Evolutionary conservation across 495 filamentous ascomycete species (phyloP).

Genomic region (Xeromyces bisporus): DNA sequence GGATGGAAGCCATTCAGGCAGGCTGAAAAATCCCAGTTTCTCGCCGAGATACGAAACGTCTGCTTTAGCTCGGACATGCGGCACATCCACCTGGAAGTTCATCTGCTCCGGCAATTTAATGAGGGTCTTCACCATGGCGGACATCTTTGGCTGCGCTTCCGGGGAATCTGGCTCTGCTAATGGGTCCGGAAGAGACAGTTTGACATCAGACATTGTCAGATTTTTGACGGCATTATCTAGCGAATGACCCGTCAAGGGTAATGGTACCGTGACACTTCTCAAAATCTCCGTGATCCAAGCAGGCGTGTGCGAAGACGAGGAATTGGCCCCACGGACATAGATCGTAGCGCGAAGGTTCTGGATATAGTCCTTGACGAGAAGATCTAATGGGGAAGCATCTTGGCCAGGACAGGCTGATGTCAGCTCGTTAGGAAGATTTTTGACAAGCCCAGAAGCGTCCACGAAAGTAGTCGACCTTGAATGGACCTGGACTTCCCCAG

Average conservation of each 20-base stretch:
- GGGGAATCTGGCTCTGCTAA: constrained; percentile 60
- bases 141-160: constrained; percentile 56
- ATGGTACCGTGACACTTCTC: constrained; percentile 63
- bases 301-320: constrained; percentile 48
- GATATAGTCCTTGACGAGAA: constrained; percentile 66
- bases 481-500: constrained; percentile 42
- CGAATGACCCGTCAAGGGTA: constrained; percentile 64
- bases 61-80: constrained; percentile 52
- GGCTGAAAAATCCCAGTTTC: constrained; percentile 59
- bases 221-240: constrained; percentile 71
- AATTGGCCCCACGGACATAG: constrained; percentile 59
- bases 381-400: constrained; percentile 66
- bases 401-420: constrained; percentile 55
- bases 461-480: constrained; percentile 48
- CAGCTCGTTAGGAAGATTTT: constrained; percentile 51
- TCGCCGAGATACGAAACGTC: constrained; percentile 59
- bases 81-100: constrained; percentile 65
- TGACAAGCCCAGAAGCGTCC: constrained; percentile 50
- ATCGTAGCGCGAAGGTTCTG: constrained; percentile 59
- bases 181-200: constrained; percentile 66
- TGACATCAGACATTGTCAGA: constrained; percentile 67
- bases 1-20: constrained; percentile 69
- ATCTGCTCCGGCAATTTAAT: constrained; percentile 67
- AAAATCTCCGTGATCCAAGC: constrained; percentile 68
- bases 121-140: constrained; percentile 61